These are phyloP conservation scores for Acacia pycnantha DNA, from an alignment of 331 rosid species.

Conservation along the genomic window DNA sequence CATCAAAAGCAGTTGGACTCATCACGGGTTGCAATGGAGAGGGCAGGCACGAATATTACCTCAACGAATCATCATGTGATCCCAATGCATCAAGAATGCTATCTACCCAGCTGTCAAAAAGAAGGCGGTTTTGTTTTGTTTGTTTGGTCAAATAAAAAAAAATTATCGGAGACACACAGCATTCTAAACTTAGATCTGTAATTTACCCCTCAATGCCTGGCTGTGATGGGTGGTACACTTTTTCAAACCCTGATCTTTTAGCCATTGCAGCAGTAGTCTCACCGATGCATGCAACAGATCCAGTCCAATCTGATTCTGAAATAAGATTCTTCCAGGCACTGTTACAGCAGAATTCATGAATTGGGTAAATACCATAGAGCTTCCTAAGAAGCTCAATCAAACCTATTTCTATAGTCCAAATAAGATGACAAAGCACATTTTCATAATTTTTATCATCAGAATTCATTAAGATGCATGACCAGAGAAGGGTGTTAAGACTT, in stretches of 20 bases:
- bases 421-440: neutral
- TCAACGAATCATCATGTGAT: slow-evolving; percentile 41
- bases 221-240: slow-evolving; percentile 71
- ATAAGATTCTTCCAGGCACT: slow-evolving; percentile 90
- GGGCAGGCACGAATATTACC: slow-evolving; percentile 28
- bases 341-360: slow-evolving; percentile 38
- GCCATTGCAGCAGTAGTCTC: slow-evolving; percentile 92
- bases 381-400: neutral
- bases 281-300: slow-evolving; percentile 89
- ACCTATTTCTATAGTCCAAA: slow-evolving; percentile 21
- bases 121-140: neutral
- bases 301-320: slow-evolving; percentile 61
- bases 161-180: neutral
- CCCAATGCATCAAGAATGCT: slow-evolving; percentile 82
- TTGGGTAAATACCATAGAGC: slow-evolving; percentile 18
- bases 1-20: slow-evolving; percentile 23
- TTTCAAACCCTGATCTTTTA: slow-evolving; percentile 68
- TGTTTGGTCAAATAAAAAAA: neutral
- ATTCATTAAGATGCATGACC: slow-evolving; percentile 13
- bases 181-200: slow-evolving; percentile 19
- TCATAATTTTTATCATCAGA: neutral
- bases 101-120: slow-evolving; percentile 81
- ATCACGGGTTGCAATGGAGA: slow-evolving; percentile 26
- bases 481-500: neutral
- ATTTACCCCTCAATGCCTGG: slow-evolving; percentile 98